A percentile compares a stretch with the other conserved stretches of the same genome.
phyloP scores from a whole-genome alignment of 2,329 filamentous ascomycete genomes.

The Penicillium paneum region DNA sequence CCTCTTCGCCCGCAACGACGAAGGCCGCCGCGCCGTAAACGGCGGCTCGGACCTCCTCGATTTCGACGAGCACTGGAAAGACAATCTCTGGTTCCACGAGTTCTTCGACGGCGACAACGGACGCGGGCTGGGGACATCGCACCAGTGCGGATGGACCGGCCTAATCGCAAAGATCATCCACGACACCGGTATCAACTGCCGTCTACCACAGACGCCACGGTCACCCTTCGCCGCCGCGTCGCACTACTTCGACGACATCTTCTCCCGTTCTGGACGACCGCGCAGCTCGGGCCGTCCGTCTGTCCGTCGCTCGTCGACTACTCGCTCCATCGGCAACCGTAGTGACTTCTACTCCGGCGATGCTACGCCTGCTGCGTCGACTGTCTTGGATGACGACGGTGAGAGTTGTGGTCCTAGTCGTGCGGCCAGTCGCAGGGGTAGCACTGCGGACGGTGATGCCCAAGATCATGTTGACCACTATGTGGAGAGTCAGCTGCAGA shows the following conservation, averaged over 20 bases:
- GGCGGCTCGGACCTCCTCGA: constrained; percentile 79
- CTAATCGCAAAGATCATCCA: constrained; percentile 96
- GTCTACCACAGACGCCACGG: constrained; percentile 86
- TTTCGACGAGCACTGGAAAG: constrained; percentile 90
- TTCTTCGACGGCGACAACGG: constrained; percentile 94
- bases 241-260: constrained; percentile 94
- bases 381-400: constrained; percentile 36
- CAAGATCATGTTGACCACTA: constrained; percentile 75
- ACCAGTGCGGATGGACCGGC: constrained; percentile 96
- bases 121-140: constrained; percentile 82
- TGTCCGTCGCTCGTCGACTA: constrained; percentile 75
- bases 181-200: constrained; percentile 87
- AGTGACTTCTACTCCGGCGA: constrained; percentile 66
- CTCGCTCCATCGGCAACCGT: constrained; percentile 76
- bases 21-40: constrained; percentile 86
- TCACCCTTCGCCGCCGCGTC: constrained; percentile 78
- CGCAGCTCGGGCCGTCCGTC: constrained; percentile 48
- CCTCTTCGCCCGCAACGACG: constrained; percentile 77
- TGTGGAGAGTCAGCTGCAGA: constrained; percentile 74
- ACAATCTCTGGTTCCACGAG: constrained; percentile 92
- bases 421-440: constrained; percentile 42
- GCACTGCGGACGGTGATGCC: constrained; percentile 35
- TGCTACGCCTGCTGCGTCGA: constrained; percentile 30
- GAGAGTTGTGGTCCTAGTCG: constrained; percentile 14
- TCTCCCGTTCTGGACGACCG: constrained; percentile 55